Base-by-base conservation (phyloP, 2,329 filamentous ascomycete genomes). In the Biscogniauxia mediterranea region DNA sequence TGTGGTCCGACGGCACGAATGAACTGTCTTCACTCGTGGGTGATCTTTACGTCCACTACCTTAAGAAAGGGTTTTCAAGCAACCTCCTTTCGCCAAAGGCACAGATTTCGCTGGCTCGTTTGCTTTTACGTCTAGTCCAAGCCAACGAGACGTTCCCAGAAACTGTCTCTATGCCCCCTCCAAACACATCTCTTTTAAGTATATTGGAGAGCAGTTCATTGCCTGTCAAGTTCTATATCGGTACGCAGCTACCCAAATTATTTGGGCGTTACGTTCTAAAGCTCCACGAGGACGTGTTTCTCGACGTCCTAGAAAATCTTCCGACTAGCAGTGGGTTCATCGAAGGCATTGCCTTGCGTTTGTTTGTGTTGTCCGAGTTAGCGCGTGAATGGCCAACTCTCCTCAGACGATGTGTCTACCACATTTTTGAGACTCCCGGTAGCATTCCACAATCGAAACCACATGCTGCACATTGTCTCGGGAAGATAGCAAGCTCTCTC, bases 351-450 rank as follows among this genome's bases (percentile, higher is more conserved):
- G 91, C 92, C 0, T 85, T 96, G 65, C 88, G 95, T 5, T 78
- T 98, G 2, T 85, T 91, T 64, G 85, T 92, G 8, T 79, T 98
- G 11, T 86, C 90, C 1, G 87, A 87, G 59, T 79, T 99, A 61
- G 95, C 91, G 23, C 91, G 92, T 28, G 79, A 81, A 56, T 98
- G 94, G 91, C 88, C 92, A 61, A 96, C 93, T 0, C 81, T 98
- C 20, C 82, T 97, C 52, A 89, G 93, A 56, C 87, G 90, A 65
- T 93, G 92, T 66, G 90, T 96, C 19, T 99, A 97, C 73, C 90
- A 95, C 74, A 93, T 98, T 21, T 97, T 98, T 68, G 95, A 98
- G 74, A 92, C 90, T 0, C 91, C 93, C 1, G 92, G 90, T 1
- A 87, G 87, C 60, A 85, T 96, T 15, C 77, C 83, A 2, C 76